phyloP scores from a whole-genome alignment of 345 rosid genomes.

The Hibiscus syriacus region DNA sequence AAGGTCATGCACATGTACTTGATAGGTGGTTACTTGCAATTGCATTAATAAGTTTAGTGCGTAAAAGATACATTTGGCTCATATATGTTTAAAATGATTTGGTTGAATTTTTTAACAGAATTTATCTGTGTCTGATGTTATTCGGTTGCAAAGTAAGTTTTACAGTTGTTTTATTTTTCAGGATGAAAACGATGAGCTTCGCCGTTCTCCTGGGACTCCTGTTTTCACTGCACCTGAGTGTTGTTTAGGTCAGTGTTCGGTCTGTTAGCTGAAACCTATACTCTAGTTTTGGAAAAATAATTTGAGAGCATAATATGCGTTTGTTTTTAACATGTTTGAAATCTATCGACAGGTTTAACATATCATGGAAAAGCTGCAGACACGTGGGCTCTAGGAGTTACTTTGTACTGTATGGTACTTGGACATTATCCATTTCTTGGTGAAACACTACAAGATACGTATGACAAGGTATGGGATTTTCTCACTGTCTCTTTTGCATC shows the following conservation, averaged over 20 bases:
- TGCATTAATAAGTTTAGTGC: neutral
- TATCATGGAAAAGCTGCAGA: neutral
- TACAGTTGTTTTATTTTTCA: neutral
- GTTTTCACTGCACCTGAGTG: neutral
- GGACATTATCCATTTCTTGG: neutral
- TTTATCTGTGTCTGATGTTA: neutral
- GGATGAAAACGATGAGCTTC: neutral
- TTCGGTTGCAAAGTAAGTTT: neutral
- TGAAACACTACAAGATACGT: neutral
- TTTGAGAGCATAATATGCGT: neutral
- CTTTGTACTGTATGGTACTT: neutral
- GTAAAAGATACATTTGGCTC: neutral
- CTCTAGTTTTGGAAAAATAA: neutral
- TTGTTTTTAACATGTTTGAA: neutral
- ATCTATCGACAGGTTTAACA: neutral
- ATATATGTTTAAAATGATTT: neutral
- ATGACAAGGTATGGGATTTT: neutral
- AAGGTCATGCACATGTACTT: neutral
- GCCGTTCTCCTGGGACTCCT: neutral
- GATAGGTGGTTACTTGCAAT: neutral
- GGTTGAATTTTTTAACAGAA: neutral
- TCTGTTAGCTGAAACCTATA: neutral
- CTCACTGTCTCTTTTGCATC: neutral
- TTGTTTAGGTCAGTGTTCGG: neutral
- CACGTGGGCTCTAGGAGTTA: neutral